These are phyloP conservation scores for Domatiomyces globalis DNA, from an alignment of 2,329 filamentous ascomycete genomes.

Conservation along the genomic window DNA sequence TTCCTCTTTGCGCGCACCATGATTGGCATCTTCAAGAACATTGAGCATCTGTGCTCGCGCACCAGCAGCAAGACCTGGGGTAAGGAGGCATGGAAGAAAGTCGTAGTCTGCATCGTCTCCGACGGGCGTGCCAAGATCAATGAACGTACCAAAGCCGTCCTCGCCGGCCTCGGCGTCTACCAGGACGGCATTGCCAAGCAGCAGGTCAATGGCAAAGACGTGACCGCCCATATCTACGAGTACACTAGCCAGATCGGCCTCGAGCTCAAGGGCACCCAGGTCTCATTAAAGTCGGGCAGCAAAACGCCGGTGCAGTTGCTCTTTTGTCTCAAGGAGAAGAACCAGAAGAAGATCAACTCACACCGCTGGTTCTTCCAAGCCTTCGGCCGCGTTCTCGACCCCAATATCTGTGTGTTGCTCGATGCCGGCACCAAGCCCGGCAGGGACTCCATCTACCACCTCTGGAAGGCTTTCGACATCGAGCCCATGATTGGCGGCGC, in stretches of 20 bases:
- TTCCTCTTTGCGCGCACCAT: constrained; percentile 89
- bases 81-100: constrained; percentile 98
- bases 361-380: constrained; percentile 99
- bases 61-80: constrained; percentile 96
- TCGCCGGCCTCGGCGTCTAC: constrained; percentile 90
- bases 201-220: constrained; percentile 89
- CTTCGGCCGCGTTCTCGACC: constrained; percentile 80
- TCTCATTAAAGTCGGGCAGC: constrained; percentile 65
- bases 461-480: constrained; percentile 97
- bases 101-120: constrained; percentile 93
- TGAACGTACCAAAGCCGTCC: constrained; percentile 68
- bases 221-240: constrained; percentile 95
- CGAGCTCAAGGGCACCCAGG: constrained; percentile 78
- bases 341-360: constrained; percentile 99
- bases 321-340: constrained; percentile 98
- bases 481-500: constrained; percentile 96
- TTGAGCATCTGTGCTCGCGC: constrained; percentile 92
- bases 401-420: constrained; percentile 91
- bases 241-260: constrained; percentile 49
- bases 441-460: constrained; percentile 85
- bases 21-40: constrained; percentile 96
- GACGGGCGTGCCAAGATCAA: constrained; percentile 97
- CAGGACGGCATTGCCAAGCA: constrained; percentile 98
- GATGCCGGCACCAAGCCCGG: constrained; percentile 94
- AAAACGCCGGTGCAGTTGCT: constrained; percentile 88